Base-by-base conservation (phyloP, 1,139 yeast species). In the Diutina neorugosa region DNA sequence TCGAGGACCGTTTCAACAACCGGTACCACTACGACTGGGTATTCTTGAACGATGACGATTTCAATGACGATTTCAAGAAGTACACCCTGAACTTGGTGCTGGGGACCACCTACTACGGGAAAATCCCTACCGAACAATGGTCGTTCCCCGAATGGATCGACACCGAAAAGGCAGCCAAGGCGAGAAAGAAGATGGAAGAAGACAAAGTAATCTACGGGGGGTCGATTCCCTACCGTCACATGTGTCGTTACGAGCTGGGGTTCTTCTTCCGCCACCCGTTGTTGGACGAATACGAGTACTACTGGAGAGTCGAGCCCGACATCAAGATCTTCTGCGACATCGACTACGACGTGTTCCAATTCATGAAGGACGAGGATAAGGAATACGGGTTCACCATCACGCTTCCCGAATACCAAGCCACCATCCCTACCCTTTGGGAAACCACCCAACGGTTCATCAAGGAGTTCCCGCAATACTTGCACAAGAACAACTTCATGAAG, bases 221-320 rank as follows among this genome's bases (percentile, higher is more conserved):
- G 12, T 46, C 50, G 37, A 27, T 46, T n/a, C 21, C 50, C 19
- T 46, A 46, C 50, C 50, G 50, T 27, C 50, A 46, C 50, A 46
- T 46, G 50, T 46, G 50, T 16, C 37, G 50, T n/a, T 46, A 46
- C 18, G 50, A 46, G 18, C 40, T 16, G 44, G 54, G 51, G 20
- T 51, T 51, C 21, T 59, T 58, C 18, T 46, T 44, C 51, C 44
- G 52, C 23, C 53, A 51, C 40, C 48, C 44, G 40, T 25, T 53
- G 18, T 43, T 52, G 54, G 48, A 42, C 8, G 49, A 44, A n/a
- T 53, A 53, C 27, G 51, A 53, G 16, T 53, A 51, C 43, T 53
- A 53, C 41, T 51, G 53, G 54, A 25, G 51, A 21, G 53, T 53
- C 6, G 53, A 52, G n/a, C 46, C 52, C 9, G 54, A 44, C 23